A percentile compares a stretch with the other conserved stretches of the same genome.
Evolutionary conservation across 2,329 filamentous ascomycete species (phyloP).

Genomic region (Dactylellina drechsleri): DNA sequence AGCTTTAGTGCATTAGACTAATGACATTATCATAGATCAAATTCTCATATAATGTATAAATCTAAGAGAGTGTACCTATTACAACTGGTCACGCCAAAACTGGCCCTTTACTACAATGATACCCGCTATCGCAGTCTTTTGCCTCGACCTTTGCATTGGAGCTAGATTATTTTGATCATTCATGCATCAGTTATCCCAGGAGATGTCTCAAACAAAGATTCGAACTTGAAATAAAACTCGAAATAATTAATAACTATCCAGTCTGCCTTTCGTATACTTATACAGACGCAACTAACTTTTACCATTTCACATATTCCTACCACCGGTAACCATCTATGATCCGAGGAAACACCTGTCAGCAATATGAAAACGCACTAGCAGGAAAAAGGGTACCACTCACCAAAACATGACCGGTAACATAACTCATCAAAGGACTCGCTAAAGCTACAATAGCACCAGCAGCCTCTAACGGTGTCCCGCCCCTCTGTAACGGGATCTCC

Average conservation of each 20-base stretch:
- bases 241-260: background rate
- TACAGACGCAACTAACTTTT: background rate
- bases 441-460: constrained; percentile 80
- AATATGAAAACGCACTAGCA: background rate
- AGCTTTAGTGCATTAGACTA: background rate
- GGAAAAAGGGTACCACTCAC: constrained; percentile 59
- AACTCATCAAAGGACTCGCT: constrained; percentile 82
- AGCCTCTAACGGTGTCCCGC: constrained; percentile 82
- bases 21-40: background rate
- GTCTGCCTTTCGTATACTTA: background rate
- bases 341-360: background rate
- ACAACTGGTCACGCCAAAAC: too few species aligned
- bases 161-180: too few species aligned
- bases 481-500: constrained; percentile 77
- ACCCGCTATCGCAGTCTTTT: too few species aligned
- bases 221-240: background rate
- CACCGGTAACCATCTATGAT: constrained; percentile 49
- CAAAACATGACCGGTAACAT: constrained; percentile 87
- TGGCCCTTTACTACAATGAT: too few species aligned
- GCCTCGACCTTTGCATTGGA: too few species aligned
- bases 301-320: constrained; percentile 36
- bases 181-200: too few species aligned
- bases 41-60: too few species aligned
- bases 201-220: too few species aligned
- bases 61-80: too few species aligned